Percentiles rank a stretch among this genome's conserved stretches.
phyloP scores from a whole-genome alignment of 495 filamentous ascomycete genomes.

The Acidiella bohemica region DNA sequence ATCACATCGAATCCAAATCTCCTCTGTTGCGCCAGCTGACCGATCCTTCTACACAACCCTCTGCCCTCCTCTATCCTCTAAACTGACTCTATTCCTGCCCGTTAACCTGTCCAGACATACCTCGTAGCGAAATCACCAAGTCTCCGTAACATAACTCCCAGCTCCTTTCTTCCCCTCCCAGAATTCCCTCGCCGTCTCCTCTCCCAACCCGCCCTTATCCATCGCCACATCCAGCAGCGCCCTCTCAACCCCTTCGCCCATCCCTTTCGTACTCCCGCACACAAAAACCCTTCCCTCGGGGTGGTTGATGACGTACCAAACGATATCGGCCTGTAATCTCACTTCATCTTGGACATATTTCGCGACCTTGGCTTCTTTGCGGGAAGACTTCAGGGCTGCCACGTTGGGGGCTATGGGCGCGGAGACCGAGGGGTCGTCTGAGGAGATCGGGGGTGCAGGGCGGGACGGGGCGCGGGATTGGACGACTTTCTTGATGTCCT shows the following conservation, averaged over 20 bases:
- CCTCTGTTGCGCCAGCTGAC: too few species aligned
- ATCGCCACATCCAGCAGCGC: slow-evolving; percentile 34
- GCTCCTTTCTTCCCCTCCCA: slow-evolving; percentile 30
- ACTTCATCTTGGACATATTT: slow-evolving; percentile 35
- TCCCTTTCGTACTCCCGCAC: slow-evolving; percentile 83
- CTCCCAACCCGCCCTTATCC: slow-evolving; percentile 41
- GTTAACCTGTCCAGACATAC: too few species aligned
- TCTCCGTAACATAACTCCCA: slow-evolving; percentile 32
- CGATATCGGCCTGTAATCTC: slow-evolving; percentile 73
- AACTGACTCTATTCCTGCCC: too few species aligned
- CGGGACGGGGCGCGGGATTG: slow-evolving; percentile 63
- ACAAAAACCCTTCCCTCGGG: slow-evolving; percentile 91
- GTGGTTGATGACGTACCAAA: slow-evolving; percentile 92
- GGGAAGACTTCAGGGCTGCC: background rate
- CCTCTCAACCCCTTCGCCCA: slow-evolving; percentile 87
- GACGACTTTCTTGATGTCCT: slow-evolving; percentile 84
- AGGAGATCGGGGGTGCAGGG: background rate
- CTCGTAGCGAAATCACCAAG: slow-evolving; percentile 19
- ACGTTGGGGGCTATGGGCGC: background rate
- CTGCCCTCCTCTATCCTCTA: too few species aligned
- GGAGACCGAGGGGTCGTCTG: too few species aligned
- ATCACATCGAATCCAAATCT: too few species aligned
- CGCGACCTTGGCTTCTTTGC: slow-evolving; percentile 15
- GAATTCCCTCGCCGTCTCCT: slow-evolving; percentile 40
- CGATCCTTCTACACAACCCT: too few species aligned